Base-by-base conservation (phyloP, 2,329 filamentous ascomycete species). In the Fusarium luffae region DNA sequence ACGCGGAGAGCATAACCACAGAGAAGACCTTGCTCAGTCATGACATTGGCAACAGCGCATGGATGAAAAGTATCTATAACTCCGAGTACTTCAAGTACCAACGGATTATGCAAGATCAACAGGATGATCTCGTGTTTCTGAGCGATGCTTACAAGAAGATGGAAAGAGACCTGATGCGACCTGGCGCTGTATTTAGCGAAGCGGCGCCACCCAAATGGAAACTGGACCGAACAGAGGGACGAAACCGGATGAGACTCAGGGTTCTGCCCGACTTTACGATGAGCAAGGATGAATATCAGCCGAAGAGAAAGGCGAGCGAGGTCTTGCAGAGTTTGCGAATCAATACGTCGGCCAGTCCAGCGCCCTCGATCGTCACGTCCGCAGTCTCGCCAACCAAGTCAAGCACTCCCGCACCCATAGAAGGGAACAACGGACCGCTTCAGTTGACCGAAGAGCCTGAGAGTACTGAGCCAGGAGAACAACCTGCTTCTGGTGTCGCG, bases 1-100 rank as follows among this genome's bases (percentile, higher is more conserved):
- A 92, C 43, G 80, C 85, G 4, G 91, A 95, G 69, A 89, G 90
- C 52, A 80, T 88, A 7, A 85, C 86, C 23, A 86, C 86, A 12
- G 92, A 97, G 19, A 92, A 92, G 68, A 84, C 92, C 18, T 86
- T 94, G 61, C 85, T 91, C 56, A 90, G 90, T n/a, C 95, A 98
- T 75, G 93, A 97, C 74, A 89, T 92, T 70, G 92, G 93, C 1
- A 95, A 96, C 59, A 91, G 89, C 42, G 91, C 95, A 63, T 99
- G 95, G 96, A 92, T 95, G 83, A 93, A 94, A 73, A 98, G 97
- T 74, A 97, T 99, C 42, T 96, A 95, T 78, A 90, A 92, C 50
- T 93, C 95, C 0, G 96, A 99, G 77, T 91, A 96, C 70, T 88
- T 95, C 76, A 98, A 97, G 77, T 91, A 97, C 70, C 95, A 98